These are phyloP conservation scores for Phytophthora tentaculata DNA, from an alignment of 352 stramenopile genomes.

Conservation along the genomic window DNA sequence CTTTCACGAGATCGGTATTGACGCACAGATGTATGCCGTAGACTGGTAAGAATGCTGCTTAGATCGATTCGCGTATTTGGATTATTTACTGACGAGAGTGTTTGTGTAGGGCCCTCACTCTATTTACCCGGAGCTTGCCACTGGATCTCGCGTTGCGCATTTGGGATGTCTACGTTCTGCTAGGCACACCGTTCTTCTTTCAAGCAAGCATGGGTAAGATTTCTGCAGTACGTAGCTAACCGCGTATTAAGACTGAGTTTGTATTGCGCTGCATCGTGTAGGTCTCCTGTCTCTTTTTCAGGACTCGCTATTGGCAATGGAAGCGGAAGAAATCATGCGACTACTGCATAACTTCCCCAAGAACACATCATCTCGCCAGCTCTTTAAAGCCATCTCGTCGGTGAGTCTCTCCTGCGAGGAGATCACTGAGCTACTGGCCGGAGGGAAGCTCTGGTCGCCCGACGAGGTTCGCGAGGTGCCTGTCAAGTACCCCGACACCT, in stretches of 20 bases:
- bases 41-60: conserved; percentile 65
- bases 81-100: background rate
- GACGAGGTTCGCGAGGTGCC: conserved; percentile 63
- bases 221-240: background rate
- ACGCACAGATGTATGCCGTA: conserved; percentile 88
- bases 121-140: conserved; percentile 82
- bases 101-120: conserved; percentile 66
- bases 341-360: conserved; percentile 81
- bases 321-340: conserved; percentile 78
- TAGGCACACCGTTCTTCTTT: conserved; percentile 88
- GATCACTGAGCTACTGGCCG: conserved; percentile 71
- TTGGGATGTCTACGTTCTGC: conserved; percentile 84
- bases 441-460: conserved; percentile 79
- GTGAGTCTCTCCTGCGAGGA: conserved; percentile 75
- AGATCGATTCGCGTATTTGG: background rate
- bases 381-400: conserved; percentile 71
- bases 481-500: conserved; percentile 81
- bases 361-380: conserved; percentile 58
- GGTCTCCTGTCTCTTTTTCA: conserved; percentile 77
- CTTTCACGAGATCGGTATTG: conserved; percentile 78
- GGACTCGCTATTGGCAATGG: conserved; percentile 70
- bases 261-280: conserved; percentile 27
- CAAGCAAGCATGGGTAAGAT: conserved; percentile 81
- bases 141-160: conserved; percentile 76
- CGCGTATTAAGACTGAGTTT: too few relatives aligned